Percentiles rank a stretch among this genome's conserved stretches.
These are phyloP conservation scores for Vigna angularis DNA, from an alignment of 306 rosid species.

Conservation along the genomic window DNA sequence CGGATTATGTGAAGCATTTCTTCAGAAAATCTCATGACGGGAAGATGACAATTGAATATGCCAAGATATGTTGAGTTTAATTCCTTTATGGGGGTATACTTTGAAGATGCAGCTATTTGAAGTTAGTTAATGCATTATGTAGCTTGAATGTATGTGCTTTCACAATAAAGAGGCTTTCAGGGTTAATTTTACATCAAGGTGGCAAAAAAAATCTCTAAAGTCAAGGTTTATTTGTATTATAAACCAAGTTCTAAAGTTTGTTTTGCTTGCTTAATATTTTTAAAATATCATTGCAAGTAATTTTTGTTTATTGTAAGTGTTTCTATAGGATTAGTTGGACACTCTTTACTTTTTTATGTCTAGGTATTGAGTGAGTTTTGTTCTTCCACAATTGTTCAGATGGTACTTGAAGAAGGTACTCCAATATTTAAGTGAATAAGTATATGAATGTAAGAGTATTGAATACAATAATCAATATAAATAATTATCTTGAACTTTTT, in stretches of 20 bases:
- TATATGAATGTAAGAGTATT: too few species aligned
- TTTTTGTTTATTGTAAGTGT: too few species aligned
- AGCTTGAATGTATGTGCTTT: neutral
- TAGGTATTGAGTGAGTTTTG: too few species aligned
- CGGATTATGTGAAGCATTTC: conserved; percentile 67
- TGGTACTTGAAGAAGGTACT: too few species aligned
- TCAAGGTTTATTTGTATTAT: neutral
- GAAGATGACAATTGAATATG: conserved; percentile 61
- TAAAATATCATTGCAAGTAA: too few species aligned
- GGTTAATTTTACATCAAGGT: neutral
- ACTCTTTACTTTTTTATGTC: too few species aligned
- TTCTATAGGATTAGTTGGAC: too few species aligned
- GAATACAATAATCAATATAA: too few species aligned
- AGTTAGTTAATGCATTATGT: neutral
- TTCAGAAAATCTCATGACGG: conserved; percentile 68
- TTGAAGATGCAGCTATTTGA: neutral
- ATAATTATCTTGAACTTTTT: too few species aligned
- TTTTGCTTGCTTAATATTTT: neutral
- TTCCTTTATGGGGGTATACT: neutral
- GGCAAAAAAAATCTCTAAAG: neutral
- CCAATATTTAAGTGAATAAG: too few species aligned
- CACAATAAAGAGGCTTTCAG: neutral
- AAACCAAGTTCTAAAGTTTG: neutral
- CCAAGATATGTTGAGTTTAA: conserved; percentile 38
- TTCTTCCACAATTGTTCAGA: too few species aligned